These are phyloP conservation scores for Penicillium sp. DNA, from an alignment of 2,329 filamentous ascomycete species.

Conservation along the genomic window DNA sequence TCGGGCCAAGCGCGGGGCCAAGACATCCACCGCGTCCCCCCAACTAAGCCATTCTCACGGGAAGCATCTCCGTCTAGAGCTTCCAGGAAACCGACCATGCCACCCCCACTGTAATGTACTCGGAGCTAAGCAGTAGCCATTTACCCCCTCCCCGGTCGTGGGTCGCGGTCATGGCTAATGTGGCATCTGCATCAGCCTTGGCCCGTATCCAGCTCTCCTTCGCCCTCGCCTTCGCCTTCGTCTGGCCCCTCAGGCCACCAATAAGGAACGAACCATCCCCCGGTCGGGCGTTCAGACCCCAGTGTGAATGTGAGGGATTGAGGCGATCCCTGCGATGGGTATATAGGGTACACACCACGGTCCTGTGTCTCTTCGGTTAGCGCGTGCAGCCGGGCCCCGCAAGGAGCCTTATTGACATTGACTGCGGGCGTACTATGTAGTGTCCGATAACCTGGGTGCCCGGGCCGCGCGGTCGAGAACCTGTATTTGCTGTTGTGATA, in stretches of 20 bases:
- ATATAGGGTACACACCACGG: not conserved
- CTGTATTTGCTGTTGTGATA: not conserved
- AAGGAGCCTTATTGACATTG: not conserved
- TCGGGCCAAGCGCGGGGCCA: not conserved
- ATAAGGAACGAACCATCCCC: not conserved
- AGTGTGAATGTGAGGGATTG: not conserved
- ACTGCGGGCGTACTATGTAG: not conserved
- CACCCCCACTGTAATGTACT: slow-evolving; percentile 15
- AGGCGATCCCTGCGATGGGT: not conserved
- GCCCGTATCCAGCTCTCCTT: not conserved
- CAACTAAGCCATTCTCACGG: not conserved
- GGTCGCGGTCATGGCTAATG: not conserved
- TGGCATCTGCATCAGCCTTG: slow-evolving; percentile 1
- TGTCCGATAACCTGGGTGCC: not conserved
- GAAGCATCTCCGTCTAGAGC: not conserved
- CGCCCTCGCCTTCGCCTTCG: not conserved
- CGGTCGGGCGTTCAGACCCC: not conserved
- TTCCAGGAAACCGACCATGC: not conserved
- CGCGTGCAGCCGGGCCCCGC: not conserved
- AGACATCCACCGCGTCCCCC: not conserved
- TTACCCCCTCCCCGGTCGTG: not conserved
- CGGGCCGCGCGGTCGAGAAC: slow-evolving; percentile 1
- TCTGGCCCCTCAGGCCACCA: not conserved
- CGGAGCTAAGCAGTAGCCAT: too few species aligned
- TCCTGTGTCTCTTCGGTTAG: not conserved